Evolutionary conservation across 345 rosid species (phyloP).

Genomic region (Eutrema yunnanense): DNA sequence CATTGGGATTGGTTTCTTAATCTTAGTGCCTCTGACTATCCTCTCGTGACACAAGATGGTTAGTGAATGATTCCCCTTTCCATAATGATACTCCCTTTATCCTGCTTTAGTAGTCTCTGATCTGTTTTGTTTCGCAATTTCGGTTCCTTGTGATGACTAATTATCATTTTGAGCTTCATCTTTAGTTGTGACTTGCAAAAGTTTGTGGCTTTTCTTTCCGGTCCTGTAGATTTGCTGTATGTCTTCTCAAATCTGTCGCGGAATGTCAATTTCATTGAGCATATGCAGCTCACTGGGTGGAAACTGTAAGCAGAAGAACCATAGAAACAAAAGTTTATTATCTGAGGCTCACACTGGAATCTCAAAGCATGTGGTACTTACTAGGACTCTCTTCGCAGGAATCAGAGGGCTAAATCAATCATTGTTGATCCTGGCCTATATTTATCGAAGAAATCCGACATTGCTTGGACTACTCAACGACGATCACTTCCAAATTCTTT

Average conservation of each 20-base stretch:
- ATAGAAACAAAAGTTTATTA: too few species aligned
- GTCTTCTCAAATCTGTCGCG: constrained; percentile 77
- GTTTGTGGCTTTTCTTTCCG: constrained; percentile 6
- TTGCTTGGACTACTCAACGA: constrained; percentile 79
- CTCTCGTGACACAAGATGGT: constrained; percentile 95
- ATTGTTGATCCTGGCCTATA: constrained; percentile 90
- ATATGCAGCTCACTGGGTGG: constrained; percentile 78
- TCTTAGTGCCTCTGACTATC: constrained; percentile 92
- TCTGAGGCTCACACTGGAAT: background rate
- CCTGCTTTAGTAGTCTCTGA: background rate
- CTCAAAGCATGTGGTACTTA: constrained; percentile 1
- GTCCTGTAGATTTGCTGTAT: constrained; percentile 62
- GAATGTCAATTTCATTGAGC: constrained; percentile 75
- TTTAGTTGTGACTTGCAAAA: background rate
- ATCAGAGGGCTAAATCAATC: constrained; percentile 71
- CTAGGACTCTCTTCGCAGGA: constrained; percentile 39
- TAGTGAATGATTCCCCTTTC: constrained; percentile 22
- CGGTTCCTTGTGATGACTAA: background rate
- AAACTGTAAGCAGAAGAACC: constrained; percentile 56
- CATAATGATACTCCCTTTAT: background rate
- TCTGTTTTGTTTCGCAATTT: background rate
- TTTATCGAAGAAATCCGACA: constrained; percentile 76
- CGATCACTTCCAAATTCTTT: constrained; percentile 80
- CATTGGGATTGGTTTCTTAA: constrained; percentile 97
- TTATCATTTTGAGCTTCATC: background rate